phyloP scores from a whole-genome alignment of 2,329 filamentous ascomycete genomes.

The Clonostachys chloroleuca region DNA sequence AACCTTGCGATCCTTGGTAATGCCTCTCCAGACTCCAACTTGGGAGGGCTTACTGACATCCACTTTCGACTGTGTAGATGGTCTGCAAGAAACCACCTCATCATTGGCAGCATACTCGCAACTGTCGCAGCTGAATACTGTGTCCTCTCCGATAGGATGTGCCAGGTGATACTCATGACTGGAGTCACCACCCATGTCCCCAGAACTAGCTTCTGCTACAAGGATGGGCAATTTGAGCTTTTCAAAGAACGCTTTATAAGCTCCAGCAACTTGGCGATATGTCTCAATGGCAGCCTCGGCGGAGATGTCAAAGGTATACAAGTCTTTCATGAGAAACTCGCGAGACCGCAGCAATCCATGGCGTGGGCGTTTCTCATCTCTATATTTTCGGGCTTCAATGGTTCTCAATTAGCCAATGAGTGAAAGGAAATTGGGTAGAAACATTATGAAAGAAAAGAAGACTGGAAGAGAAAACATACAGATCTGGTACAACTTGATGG shows the following conservation, averaged over 20 bases:
- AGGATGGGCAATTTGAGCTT: conserved; percentile 81
- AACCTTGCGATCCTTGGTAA: conserved; percentile 62
- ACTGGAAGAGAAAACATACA: conserved; percentile 43
- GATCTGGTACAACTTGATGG: conserved; percentile 86
- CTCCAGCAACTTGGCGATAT: conserved; percentile 68
- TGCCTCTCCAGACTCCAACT: conserved; percentile 52
- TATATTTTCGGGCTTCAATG: conserved; percentile 75
- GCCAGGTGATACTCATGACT: conserved; percentile 95
- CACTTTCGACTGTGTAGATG: background rate
- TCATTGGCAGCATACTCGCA: conserved; percentile 84
- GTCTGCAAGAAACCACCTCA: conserved; percentile 57
- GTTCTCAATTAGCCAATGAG: conserved; percentile 7
- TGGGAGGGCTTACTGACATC: conserved; percentile 3
- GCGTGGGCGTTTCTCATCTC: conserved; percentile 84
- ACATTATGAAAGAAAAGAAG: background rate
- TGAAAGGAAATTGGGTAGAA: too few relatives aligned
- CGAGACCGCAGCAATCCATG: conserved; percentile 83
- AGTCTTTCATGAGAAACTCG: conserved; percentile 97
- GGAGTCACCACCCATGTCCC: conserved; percentile 89
- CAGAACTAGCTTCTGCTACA: conserved; percentile 85
- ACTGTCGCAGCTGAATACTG: conserved; percentile 66
- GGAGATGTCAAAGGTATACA: conserved; percentile 87
- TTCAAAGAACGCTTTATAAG: conserved; percentile 74
- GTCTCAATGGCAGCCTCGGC: conserved; percentile 68
- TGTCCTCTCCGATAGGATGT: conserved; percentile 78